Conservation (phyloP, 179 eudicot species). For the Actinidia arguta region DNA sequence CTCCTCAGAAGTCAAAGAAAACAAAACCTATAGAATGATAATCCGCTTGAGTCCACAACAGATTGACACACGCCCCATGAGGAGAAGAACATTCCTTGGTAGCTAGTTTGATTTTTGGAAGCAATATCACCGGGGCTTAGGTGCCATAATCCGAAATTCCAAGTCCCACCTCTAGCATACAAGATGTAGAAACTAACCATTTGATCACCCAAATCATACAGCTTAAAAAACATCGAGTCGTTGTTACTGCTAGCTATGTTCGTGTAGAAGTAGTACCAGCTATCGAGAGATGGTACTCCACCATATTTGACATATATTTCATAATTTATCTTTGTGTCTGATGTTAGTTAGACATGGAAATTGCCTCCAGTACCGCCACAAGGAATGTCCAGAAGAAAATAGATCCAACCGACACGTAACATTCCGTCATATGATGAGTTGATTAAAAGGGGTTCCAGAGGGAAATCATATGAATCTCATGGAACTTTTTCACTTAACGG, state of each 20-base stretch:
- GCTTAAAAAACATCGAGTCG: conserved; percentile 69
- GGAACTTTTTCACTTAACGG: conserved; percentile 57
- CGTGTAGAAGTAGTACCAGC: conserved; percentile 75
- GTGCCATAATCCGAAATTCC: conserved; percentile 75
- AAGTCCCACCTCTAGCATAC: conserved; percentile 81
- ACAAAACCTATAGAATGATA: conserved; percentile 75
- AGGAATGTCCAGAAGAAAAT: conserved; percentile 84
- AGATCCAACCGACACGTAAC: conserved; percentile 64
- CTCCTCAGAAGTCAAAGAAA: not conserved
- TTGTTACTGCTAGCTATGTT: conserved; percentile 70
- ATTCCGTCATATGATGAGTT: conserved; percentile 46
- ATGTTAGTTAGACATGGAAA: conserved; percentile 63
- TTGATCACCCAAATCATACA: conserved; percentile 67
- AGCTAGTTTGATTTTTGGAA: conserved; percentile 39
- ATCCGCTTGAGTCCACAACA: conserved; percentile 80
- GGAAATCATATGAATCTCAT: conserved; percentile 58
- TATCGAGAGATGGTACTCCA: conserved; percentile 69
- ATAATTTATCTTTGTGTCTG: conserved; percentile 51
- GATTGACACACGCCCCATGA: conserved; percentile 76
- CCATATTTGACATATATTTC: conserved; percentile 79
- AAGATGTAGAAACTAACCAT: conserved; percentile 72
- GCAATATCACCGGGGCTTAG: conserved; percentile 28
- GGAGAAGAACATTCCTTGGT: conserved; percentile 81
- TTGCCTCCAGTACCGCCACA: conserved; percentile 83
- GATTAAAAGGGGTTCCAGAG: conserved; percentile 77